phyloP scores from a whole-genome alignment of 768 basidiomycete species.

The Tulasnella sp. region DNA sequence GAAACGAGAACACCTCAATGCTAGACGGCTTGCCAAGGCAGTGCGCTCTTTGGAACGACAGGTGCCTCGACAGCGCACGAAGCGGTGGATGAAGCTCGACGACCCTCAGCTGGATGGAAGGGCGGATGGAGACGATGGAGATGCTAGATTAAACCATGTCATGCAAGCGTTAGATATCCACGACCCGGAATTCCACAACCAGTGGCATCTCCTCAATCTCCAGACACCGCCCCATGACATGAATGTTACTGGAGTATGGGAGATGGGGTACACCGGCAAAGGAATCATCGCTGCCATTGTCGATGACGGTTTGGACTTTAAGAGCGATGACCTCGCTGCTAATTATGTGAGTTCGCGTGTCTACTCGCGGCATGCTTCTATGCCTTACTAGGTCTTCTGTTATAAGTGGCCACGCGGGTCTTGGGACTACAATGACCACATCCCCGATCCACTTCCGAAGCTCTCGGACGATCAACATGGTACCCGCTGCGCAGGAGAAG shows the following conservation, averaged over 20 bases:
- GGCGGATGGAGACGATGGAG: not conserved
- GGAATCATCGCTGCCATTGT: conserved; percentile 83
- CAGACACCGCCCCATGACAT: conserved; percentile 62
- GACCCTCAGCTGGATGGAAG: not conserved
- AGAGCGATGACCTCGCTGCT: conserved; percentile 71
- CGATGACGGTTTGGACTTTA: conserved; percentile 92
- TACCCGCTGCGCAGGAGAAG: conserved; percentile 94
- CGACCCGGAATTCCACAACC: conserved; percentile 74
- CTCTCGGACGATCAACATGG: conserved; percentile 92
- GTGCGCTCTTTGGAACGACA: conserved; percentile 50
- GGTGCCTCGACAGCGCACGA: conserved; percentile 55
- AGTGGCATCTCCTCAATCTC: conserved; percentile 95
- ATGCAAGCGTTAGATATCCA: conserved; percentile 56
- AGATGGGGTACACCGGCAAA: conserved; percentile 77
- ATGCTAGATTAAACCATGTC: conserved; percentile 26
- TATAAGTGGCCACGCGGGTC: conserved; percentile 74
- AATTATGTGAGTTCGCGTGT: conserved; percentile 70
- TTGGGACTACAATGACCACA: conserved; percentile 95
- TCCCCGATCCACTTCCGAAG: conserved; percentile 74
- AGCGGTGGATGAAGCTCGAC: conserved; percentile 28
- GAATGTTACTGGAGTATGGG: conserved; percentile 90
- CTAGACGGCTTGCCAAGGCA: conserved; percentile 38
- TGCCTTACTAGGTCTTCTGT: not conserved
- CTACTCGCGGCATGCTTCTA: not conserved
- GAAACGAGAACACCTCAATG: conserved; percentile 21